Conservation (phyloP, 805 yeast genomes). For the Torulaspora quercuum region DNA sequence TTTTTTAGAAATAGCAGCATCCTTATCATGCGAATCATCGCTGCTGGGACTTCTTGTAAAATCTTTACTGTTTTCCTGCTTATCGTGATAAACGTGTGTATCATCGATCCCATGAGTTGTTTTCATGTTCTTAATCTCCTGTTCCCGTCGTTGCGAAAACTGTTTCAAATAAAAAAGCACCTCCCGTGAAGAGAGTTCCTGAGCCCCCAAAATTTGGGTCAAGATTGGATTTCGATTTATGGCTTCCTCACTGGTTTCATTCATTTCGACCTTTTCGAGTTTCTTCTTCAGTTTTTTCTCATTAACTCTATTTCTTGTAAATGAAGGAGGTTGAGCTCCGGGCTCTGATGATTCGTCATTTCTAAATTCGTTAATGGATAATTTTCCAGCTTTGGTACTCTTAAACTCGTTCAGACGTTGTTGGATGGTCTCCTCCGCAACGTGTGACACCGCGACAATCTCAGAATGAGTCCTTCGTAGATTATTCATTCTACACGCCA, state of each 20-base stretch:
- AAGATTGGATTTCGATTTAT: conserved; percentile 43
- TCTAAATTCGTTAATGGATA: conserved; percentile 75
- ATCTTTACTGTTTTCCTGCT: conserved; percentile 14
- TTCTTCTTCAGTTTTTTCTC: conserved; percentile 43
- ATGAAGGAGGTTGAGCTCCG: conserved; percentile 78
- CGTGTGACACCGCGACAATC: conserved; percentile 91
- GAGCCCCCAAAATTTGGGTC: conserved; percentile 43
- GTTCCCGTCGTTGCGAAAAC: conserved; percentile 33
- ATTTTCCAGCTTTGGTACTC: conserved; percentile 64
- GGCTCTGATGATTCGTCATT: conserved; percentile 41
- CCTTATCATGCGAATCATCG: conserved; percentile 13
- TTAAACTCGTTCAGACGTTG: conserved; percentile 85
- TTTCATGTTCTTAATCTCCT: conserved; percentile 27
- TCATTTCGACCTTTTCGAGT: conserved; percentile 27
- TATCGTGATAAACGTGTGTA: conserved; percentile 20
- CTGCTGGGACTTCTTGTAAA: conserved; percentile 16
- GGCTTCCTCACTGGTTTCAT: conserved; percentile 40
- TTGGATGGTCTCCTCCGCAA: conserved; percentile 91
- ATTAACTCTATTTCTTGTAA: conserved; percentile 53
- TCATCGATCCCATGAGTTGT: conserved; percentile 36
- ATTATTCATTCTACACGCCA: conserved; percentile 97
- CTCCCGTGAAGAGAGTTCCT: conserved; percentile 45
- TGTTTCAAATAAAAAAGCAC: conserved; percentile 38
- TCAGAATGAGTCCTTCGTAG: conserved; percentile 88
- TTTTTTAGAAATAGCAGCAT: conserved; percentile 17